phyloP scores from a whole-genome alignment of 2,329 filamentous ascomycete species.

The Ceratocystis albifundus region DNA sequence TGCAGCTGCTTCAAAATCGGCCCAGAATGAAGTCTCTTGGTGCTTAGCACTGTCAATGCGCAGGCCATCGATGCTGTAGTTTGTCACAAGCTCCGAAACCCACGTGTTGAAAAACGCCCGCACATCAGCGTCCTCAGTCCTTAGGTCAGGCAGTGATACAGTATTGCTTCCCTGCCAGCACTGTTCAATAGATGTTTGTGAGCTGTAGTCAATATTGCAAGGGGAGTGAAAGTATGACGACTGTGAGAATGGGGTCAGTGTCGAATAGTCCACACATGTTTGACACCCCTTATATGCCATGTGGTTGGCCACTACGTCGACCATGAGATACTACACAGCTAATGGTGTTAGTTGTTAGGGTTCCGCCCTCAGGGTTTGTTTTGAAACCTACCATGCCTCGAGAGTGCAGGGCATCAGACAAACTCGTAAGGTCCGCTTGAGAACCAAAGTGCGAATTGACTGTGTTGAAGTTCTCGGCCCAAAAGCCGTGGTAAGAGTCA shows the following conservation, averaged over 20 bases:
- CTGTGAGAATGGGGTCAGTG: constrained; percentile 44
- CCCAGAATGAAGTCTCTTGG: constrained; percentile 44
- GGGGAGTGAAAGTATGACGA: constrained; percentile 44
- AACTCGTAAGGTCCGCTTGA: constrained; percentile 36
- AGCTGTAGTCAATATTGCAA: constrained; percentile 41
- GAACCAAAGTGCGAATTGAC: constrained; percentile 42
- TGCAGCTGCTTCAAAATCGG: constrained; percentile 44
- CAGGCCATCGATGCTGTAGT: constrained; percentile 56
- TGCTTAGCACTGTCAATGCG: constrained; percentile 58
- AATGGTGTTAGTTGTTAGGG: constrained; percentile 1
- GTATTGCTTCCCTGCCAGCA: constrained; percentile 42
- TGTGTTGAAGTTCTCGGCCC: constrained; percentile 32
- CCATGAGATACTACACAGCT: constrained; percentile 38
- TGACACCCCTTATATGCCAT: constrained; percentile 38
- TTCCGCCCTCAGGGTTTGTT: not conserved
- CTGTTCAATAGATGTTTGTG: constrained; percentile 33
- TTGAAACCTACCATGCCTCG: constrained; percentile 37
- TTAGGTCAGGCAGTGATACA: constrained; percentile 51
- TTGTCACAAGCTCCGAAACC: constrained; percentile 58
- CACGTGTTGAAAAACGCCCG: constrained; percentile 56
- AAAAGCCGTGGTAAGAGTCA: constrained; percentile 34
- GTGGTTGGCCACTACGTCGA: constrained; percentile 44
- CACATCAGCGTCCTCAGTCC: constrained; percentile 60
- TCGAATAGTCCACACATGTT: constrained; percentile 40
- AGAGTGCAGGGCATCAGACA: constrained; percentile 39